Conservation (phyloP, 208 protist species). For the Eutreptiella sp. region DNA sequence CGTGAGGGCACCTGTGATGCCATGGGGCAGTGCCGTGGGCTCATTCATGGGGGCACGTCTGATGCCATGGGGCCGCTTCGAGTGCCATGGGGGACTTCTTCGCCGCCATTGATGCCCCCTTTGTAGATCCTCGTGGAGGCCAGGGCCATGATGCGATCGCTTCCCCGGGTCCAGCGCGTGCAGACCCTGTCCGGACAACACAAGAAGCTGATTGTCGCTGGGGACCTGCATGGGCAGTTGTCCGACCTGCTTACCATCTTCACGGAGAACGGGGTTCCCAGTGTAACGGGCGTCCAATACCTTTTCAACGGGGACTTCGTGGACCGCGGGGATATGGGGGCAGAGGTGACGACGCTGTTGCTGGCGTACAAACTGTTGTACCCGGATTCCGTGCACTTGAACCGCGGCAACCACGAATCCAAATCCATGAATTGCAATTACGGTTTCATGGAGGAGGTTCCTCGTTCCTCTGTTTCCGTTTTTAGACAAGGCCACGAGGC, state of each 20-base stretch:
- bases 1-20: too few relatives aligned
- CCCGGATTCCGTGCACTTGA: conserved; percentile 23
- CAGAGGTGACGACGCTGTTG: conserved; percentile 47
- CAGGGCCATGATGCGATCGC: too few relatives aligned
- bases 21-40: too few relatives aligned
- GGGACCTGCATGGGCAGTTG: conserved; percentile 15
- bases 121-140: too few relatives aligned
- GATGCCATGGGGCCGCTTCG: too few relatives aligned
- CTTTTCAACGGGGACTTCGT: conserved; percentile 56
- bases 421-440: conserved; percentile 18
- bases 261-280: conserved; percentile 5
- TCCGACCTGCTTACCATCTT: conserved; percentile 16
- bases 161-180: too few relatives aligned
- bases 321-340: conserved; percentile 53
- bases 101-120: too few relatives aligned
- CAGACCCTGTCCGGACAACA: too few relatives aligned
- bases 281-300: conserved; percentile 12
- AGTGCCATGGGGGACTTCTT: too few relatives aligned
- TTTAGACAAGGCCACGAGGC: too few relatives aligned
- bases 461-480: too few relatives aligned
- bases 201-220: conserved; percentile 10
- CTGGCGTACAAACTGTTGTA: conserved; percentile 45
- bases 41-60: too few relatives aligned
- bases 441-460: conserved; percentile 31
- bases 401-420: conserved; percentile 31